Evolutionary conservation across 768 basidiomycete species (phyloP), one percentile per base, ranked within the genome.

Genomic region (Crassisporium funariophilum): DNA sequence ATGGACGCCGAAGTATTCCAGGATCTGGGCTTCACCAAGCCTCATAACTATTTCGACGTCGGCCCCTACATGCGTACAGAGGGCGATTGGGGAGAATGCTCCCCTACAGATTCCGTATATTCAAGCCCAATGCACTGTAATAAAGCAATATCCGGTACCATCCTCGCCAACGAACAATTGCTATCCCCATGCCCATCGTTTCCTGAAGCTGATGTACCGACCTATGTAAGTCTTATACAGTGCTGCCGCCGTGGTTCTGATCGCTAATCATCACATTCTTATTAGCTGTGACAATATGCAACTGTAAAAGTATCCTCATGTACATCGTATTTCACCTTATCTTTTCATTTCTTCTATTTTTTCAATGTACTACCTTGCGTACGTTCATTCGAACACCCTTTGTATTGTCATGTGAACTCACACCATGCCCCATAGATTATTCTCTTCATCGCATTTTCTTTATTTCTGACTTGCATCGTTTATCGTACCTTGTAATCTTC

Each of bases 211-310:
- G 54, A 59, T 42, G 46, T 49, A 37, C 35, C 52, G 13, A 52
- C 49, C 45, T 62, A 62, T 49, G 60, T 64, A 47, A 56, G 56
- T 57, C 37, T n/a, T n/a, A 31, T 31, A 31, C 7, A 3, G n/a
- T n/a, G 2, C 5, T 31, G n/a, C n/a, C n/a, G 29, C 5, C n/a
- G 10, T 11, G n/a, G n/a, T 3, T 11, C 29, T 31, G 3, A 3
- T 5, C 11, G 29, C 29, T 31, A n/a, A 31, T n/a, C 29, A n/a
- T n/a, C n/a, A n/a, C n/a, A 11, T 31, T 31, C n/a, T 31, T 31
- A 31, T 31, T n/a, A 31, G 29, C 29, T 31, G 29, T 31, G 29
- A 31, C 29, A n/a, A n/a, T n/a, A 11, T 31, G 29, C n/a, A 31
- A 31, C 29, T 31, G 29, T 31, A 31, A 31, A 31, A 31, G 29